Percentiles rank a stretch among this genome's conserved stretches.
Evolutionary conservation across 805 yeast genomes (phyloP).

Genomic region (Monosporozyma unispora): DNA sequence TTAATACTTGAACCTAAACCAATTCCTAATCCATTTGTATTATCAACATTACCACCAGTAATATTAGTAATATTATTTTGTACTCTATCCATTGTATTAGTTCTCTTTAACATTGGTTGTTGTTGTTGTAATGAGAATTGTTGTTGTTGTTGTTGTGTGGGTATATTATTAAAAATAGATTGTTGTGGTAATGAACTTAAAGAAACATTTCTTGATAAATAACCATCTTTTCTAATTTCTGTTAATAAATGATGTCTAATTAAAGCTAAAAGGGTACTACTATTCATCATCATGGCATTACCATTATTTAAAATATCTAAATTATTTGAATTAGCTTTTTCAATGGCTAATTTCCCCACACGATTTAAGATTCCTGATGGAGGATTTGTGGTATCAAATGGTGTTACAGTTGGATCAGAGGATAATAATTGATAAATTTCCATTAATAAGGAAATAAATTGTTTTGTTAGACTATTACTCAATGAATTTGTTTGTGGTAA

Average conservation of each 20-base stretch:
- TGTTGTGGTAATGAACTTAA: constrained; percentile 18
- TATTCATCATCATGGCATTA: constrained; percentile 9
- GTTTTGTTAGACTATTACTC: constrained; percentile 18
- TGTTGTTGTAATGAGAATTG: not conserved
- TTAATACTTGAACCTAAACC: not conserved
- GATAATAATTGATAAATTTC: constrained; percentile 41
- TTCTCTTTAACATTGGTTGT: not conserved
- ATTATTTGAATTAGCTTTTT: constrained; percentile 26
- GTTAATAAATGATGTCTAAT: constrained; percentile 33
- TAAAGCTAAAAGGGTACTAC: constrained; percentile 30
- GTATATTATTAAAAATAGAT: not conserved
- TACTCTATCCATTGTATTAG: constrained; percentile 1
- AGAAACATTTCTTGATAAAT: constrained; percentile 23
- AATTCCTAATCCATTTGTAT: not conserved
- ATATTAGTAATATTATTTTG: not conserved
- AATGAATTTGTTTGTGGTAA: not conserved
- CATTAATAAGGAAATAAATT: constrained; percentile 39
- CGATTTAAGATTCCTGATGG: constrained; percentile 58
- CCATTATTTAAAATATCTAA: constrained; percentile 21
- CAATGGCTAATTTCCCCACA: constrained; percentile 48
- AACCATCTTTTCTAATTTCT: constrained; percentile 25
- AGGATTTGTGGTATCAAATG: constrained; percentile 56
- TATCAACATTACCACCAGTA: not conserved
- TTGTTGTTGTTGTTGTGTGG: not conserved
- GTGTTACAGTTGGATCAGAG: constrained; percentile 54